A percentile compares a stretch with the other conserved stretches of the same genome.
Evolutionary conservation across 2,329 filamentous ascomycete genomes (phyloP).

Genomic region (Corniculantispora saksenae): DNA sequence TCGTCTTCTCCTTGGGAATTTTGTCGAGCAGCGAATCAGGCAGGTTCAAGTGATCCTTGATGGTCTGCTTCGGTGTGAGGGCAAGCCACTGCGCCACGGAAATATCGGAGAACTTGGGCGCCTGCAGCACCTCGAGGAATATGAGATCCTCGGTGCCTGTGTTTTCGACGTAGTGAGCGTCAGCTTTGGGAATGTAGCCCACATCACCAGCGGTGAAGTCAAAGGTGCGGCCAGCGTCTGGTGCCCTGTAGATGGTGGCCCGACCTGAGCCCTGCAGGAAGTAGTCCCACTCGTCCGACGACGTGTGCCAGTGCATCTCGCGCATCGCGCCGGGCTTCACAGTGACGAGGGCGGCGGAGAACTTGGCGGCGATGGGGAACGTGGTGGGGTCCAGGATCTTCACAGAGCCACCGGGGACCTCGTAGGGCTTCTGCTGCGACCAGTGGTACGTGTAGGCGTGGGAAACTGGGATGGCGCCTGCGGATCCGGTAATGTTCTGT

Average conservation of each 20-base stretch:
- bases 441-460: slow-evolving; percentile 52
- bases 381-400: slow-evolving; percentile 59
- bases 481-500: slow-evolving; percentile 49
- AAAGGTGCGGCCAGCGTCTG: slow-evolving; percentile 52
- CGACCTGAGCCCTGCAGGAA: slow-evolving; percentile 58
- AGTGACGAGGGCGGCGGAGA: slow-evolving; percentile 58
- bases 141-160: slow-evolving; percentile 57
- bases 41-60: slow-evolving; percentile 55
- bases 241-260: slow-evolving; percentile 57
- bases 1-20: slow-evolving; percentile 43
- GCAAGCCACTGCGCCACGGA: slow-evolving; percentile 60
- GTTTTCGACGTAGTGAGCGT: slow-evolving; percentile 63
- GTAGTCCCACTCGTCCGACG: slow-evolving; percentile 62
- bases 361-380: slow-evolving; percentile 57
- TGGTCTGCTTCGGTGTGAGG: slow-evolving; percentile 57
- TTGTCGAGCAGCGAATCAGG: slow-evolving; percentile 37
- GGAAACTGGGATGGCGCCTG: slow-evolving; percentile 41
- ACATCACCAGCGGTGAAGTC: slow-evolving; percentile 62
- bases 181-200: slow-evolving; percentile 53
- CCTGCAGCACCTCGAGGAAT: slow-evolving; percentile 61
- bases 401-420: slow-evolving; percentile 56
- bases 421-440: slow-evolving; percentile 51
- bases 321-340: slow-evolving; percentile 64
- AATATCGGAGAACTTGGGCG: slow-evolving; percentile 53
- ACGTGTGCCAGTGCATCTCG: slow-evolving; percentile 65